A percentile compares a stretch with the other conserved stretches of the same genome.
Conservation (phyloP, 2,329 filamentous ascomycete species). For the Seiridium unicorne region DNA sequence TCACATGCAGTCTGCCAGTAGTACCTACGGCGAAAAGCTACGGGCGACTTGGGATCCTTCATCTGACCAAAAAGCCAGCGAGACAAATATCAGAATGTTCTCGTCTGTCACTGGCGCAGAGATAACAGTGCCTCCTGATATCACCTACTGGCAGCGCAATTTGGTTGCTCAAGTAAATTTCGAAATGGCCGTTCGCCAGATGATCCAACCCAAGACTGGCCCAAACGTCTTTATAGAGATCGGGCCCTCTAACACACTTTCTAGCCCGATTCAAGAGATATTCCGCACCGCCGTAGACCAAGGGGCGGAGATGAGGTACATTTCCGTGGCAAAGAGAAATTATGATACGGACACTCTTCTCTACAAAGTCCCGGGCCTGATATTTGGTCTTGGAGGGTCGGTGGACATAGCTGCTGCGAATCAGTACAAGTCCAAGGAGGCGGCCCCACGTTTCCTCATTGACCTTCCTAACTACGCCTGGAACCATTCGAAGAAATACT, state of each 20-base stretch:
- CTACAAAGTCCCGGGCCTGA: background rate
- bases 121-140: background rate
- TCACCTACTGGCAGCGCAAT: constrained; percentile 9
- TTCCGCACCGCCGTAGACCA: background rate
- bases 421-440: background rate
- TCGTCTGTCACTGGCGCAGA: constrained; percentile 1
- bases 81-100: background rate
- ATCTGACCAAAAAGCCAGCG: background rate
- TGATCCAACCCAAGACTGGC: background rate
- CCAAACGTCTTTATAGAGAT: constrained; percentile 11
- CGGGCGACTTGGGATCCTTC: background rate
- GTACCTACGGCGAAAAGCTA: background rate
- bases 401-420: background rate
- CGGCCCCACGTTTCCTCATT: background rate
- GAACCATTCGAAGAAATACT: constrained; percentile 5
- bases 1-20: constrained; percentile 6
- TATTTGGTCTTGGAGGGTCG: background rate
- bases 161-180: constrained; percentile 9
- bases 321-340: background rate
- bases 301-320: background rate
- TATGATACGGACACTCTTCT: background rate
- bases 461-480: background rate
- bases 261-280: constrained; percentile 11
- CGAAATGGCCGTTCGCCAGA: constrained; percentile 9
- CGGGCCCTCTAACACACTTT: constrained; percentile 10